phyloP scores from a whole-genome alignment of 495 filamentous ascomycete genomes.

The Usnea hakonensis region DNA sequence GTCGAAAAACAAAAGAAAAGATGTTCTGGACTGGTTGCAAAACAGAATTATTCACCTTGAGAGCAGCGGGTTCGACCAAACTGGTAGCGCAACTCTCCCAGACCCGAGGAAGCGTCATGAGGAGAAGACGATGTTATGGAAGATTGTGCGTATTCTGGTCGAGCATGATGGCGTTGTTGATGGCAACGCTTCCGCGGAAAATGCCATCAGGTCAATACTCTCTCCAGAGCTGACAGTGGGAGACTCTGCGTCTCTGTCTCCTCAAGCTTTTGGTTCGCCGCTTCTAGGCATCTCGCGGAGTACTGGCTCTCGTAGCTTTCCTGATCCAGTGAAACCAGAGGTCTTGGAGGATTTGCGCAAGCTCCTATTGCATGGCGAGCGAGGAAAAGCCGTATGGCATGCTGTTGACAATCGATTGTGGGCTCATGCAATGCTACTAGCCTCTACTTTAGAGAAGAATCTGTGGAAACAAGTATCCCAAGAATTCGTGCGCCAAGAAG shows the following conservation, averaged over 20 bases:
- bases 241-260: conserved; percentile 20
- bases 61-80: conserved; percentile 31
- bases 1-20: conserved; percentile 91
- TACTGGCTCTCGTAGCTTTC: conserved; percentile 27
- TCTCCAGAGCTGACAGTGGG: conserved; percentile 49
- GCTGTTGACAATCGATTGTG: conserved; percentile 91
- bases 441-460: conserved; percentile 59
- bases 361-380: conserved; percentile 67
- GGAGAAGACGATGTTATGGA: conserved; percentile 84
- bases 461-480: conserved; percentile 89
- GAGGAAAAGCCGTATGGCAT: conserved; percentile 86
- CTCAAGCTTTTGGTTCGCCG: conserved; percentile 29
- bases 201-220: conserved; percentile 64
- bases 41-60: conserved; percentile 66
- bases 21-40: conserved; percentile 73
- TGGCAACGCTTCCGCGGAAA: conserved; percentile 62
- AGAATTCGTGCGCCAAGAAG: conserved; percentile 88
- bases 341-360: conserved; percentile 62
- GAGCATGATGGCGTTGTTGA: conserved; percentile 82
- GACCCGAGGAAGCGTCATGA: conserved; percentile 60
- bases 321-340: conserved; percentile 59
- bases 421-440: conserved; percentile 91
- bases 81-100: conserved; percentile 23
- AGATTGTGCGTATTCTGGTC: conserved; percentile 67
- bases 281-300: conserved; percentile 29